Percentiles rank a stretch among this genome's conserved stretches.
phyloP scores from a whole-genome alignment of 352 stramenopile species.

The Aphanomyces cochlioides region DNA sequence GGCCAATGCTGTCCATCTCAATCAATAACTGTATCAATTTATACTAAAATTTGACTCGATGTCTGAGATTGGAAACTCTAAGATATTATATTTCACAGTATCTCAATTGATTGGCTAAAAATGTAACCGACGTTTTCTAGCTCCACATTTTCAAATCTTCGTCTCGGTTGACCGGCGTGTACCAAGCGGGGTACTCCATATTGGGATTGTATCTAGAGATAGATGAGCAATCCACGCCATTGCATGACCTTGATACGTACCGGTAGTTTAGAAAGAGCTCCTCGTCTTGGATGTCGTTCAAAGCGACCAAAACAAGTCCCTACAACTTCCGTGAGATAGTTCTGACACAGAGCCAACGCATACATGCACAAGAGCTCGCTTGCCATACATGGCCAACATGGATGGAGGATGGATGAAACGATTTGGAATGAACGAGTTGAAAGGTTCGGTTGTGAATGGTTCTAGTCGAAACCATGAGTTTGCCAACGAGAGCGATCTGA shows the following conservation, averaged over 20 bases:
- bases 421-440: constrained; percentile 73
- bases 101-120: neutral
- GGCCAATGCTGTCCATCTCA: neutral
- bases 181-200: constrained; percentile 69
- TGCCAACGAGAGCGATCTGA: neutral
- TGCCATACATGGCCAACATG: constrained; percentile 78
- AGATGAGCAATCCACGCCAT: neutral
- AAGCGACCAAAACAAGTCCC: constrained; percentile 72
- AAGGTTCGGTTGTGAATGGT: constrained; percentile 59
- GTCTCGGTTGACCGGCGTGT: constrained; percentile 74
- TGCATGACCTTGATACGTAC: constrained; percentile 5
- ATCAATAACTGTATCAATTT: neutral
- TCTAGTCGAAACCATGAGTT: constrained; percentile 36
- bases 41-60: neutral
- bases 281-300: constrained; percentile 73
- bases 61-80: neutral
- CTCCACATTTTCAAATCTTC: constrained; percentile 83
- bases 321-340: constrained; percentile 27
- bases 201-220: constrained; percentile 74
- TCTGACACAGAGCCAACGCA: neutral
- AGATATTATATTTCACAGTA: neutral
- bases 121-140: constrained; percentile 30
- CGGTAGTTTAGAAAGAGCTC: constrained; percentile 86
- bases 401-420: constrained; percentile 75
- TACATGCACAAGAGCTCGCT: constrained; percentile 82